Base-by-base conservation (phyloP, 805 yeast species). In the Wickerhamomyces canadensis region DNA sequence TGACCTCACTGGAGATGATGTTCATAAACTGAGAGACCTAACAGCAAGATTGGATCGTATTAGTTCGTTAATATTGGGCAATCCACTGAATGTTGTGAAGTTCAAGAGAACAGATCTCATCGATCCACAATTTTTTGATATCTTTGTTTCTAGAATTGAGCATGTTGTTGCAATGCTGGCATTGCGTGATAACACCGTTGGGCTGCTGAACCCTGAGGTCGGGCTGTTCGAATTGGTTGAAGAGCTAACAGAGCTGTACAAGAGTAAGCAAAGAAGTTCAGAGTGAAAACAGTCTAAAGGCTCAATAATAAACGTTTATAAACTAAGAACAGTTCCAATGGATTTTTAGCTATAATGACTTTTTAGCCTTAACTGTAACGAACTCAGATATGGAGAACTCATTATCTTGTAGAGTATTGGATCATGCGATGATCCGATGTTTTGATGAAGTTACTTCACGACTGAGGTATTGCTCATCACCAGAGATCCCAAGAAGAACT, bases 81-180 rank as follows among this genome's bases (percentile, higher is more conserved):
- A 73, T 6, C 36, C 44, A 7, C 27, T 54, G 6, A 55, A 53
- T 22, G 30, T 34, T 7, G 38, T 45, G 0, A 48, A 42, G 14
- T 27, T 45, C 15, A 52, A 54, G 19, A 69, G 57, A 32, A 39
- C 41, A 19, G 87, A 80, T 29, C 52, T 45, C 34, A 14, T 43
- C 9, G 53, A 79, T 27, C 57, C 78, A 28, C 64, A 70, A 5
- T 65, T 80, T 31, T 62, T 84, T 42, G 86, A 80, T 40, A 83
- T 78, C 45, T 60, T 80, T 19, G 73, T 82, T 12, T 75, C 88
- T 0, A 68, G 94, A 55, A 64, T 84, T 27, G 95, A 85, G 52
- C 70, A 76, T 36, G 66, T 75, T 41, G 74, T 75, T 13, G 64
- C 71, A 1, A 43, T 67, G 31, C 47, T 76, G 35, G 57, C 62